Conservation (phyloP, 768 basidiomycete genomes). For the Tylopilus plumbeoviolaceoides region DNA sequence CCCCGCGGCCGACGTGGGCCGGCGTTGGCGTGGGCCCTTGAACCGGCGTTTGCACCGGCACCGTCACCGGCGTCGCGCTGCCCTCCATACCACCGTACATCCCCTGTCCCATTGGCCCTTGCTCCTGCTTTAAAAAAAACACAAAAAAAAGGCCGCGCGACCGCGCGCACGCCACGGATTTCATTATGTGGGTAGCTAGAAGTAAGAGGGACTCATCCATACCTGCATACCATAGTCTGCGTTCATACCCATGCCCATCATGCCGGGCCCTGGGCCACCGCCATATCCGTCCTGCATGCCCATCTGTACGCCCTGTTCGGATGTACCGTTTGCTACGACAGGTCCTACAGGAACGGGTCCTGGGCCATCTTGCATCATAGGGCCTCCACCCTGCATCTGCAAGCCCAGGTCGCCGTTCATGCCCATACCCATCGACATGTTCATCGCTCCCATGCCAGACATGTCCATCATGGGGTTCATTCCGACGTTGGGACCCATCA, state of each 20-base stretch:
- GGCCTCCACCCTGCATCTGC: slow-evolving; percentile 42
- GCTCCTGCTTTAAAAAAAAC: slow-evolving; percentile 43
- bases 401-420: slow-evolving; percentile 68
- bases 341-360: slow-evolving; percentile 31
- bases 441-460: slow-evolving; percentile 54
- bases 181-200: slow-evolving; percentile 33
- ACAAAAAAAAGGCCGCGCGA: slow-evolving; percentile 14
- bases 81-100: slow-evolving; percentile 67
- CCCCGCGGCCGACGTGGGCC: slow-evolving; percentile 28
- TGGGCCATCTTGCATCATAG: slow-evolving; percentile 54
- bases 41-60: slow-evolving; percentile 33
- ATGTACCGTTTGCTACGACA: slow-evolving; percentile 35
- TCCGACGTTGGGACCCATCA: slow-evolving; percentile 49
- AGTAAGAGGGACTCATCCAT: slow-evolving; percentile 32
- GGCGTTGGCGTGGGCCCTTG: slow-evolving; percentile 31
- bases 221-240: slow-evolving; percentile 77
- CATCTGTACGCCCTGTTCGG: slow-evolving; percentile 38
- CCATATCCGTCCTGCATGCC: slow-evolving; percentile 41
- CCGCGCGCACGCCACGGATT: slow-evolving; percentile 31
- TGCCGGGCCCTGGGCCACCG: slow-evolving; percentile 44
- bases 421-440: slow-evolving; percentile 53
- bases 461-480: slow-evolving; percentile 82
- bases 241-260: slow-evolving; percentile 71
- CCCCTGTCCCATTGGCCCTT: slow-evolving; percentile 57
- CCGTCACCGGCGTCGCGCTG: slow-evolving; percentile 45